Conservation (phyloP, 345 rosid genomes). For the Microthlaspi erraticum region DNA sequence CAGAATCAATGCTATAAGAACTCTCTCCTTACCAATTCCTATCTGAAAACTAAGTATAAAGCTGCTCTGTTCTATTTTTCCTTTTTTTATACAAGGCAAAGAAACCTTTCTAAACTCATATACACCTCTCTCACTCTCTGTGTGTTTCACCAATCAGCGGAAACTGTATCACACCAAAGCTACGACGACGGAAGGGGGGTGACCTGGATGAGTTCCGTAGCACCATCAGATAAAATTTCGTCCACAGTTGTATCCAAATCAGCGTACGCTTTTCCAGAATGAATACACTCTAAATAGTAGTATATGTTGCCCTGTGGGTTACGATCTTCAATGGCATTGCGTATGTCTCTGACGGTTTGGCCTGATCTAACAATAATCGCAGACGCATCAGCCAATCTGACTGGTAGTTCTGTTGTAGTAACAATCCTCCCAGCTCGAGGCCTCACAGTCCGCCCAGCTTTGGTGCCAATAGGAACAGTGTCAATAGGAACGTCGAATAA, state of each 20-base stretch:
- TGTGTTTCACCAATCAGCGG: slow-evolving; percentile 19
- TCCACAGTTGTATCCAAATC: slow-evolving; percentile 21
- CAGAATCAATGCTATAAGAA: slow-evolving; percentile 22
- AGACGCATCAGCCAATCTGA: too few species aligned
- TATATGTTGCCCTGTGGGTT: background rate
- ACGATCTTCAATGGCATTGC: background rate
- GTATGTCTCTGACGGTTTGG: slow-evolving; percentile 40
- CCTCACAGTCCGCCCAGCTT: background rate
- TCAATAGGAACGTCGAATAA: background rate
- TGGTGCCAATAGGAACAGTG: background rate
- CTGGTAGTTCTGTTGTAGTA: too few species aligned
- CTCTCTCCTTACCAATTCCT: slow-evolving; percentile 16
- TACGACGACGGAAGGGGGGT: background rate
- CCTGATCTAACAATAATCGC: slow-evolving; percentile 17
- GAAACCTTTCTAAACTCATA: slow-evolving; percentile 14
- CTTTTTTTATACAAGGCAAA: slow-evolving; percentile 13
- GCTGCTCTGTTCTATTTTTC: background rate
- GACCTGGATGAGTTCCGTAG: background rate
- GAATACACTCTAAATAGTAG: background rate
- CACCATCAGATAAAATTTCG: background rate
- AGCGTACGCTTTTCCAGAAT: background rate
- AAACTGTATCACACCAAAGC: slow-evolving; percentile 12
- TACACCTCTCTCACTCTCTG: slow-evolving; percentile 3
- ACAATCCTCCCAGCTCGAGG: background rate
- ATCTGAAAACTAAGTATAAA: slow-evolving; percentile 12